Conservation (phyloP, 768 basidiomycete species). For the Suillus paluster region DNA sequence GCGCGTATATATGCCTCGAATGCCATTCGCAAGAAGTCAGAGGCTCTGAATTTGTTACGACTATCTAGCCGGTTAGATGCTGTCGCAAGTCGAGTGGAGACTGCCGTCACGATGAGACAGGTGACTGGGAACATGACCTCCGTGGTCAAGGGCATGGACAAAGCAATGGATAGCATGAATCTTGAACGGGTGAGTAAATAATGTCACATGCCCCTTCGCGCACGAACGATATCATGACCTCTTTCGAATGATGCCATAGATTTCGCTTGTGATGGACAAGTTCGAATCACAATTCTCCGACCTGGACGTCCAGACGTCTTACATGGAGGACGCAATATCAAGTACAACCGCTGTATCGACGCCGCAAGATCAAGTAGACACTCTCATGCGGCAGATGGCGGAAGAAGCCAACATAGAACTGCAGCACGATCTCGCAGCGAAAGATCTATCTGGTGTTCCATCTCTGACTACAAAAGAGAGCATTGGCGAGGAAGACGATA, state of each 20-base stretch:
- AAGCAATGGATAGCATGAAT: constrained; percentile 99
- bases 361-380: constrained; percentile 97
- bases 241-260: constrained; percentile 50
- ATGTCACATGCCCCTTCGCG: neutral
- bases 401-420: constrained; percentile 97
- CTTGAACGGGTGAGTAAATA: constrained; percentile 77
- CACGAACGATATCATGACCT: neutral
- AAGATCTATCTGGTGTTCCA: constrained; percentile 57
- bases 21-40: constrained; percentile 97
- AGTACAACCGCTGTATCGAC: constrained; percentile 91
- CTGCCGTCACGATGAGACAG: constrained; percentile 96
- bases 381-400: constrained; percentile 89
- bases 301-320: constrained; percentile 95
- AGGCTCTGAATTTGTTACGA: constrained; percentile 88
- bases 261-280: constrained; percentile 98
- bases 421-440: constrained; percentile 83
- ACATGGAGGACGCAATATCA: constrained; percentile 98
- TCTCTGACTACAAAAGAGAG: constrained; percentile 59
- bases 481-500: constrained; percentile 75
- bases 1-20: constrained; percentile 98
- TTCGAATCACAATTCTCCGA: constrained; percentile 97
- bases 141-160: constrained; percentile 98
- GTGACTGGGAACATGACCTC: constrained; percentile 97
- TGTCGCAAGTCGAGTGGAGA: constrained; percentile 95
- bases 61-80: constrained; percentile 94